These are phyloP conservation scores for Nothophaeocryptopus gaeumannii DNA, from an alignment of 2,329 filamentous ascomycete species.

Conservation along the genomic window DNA sequence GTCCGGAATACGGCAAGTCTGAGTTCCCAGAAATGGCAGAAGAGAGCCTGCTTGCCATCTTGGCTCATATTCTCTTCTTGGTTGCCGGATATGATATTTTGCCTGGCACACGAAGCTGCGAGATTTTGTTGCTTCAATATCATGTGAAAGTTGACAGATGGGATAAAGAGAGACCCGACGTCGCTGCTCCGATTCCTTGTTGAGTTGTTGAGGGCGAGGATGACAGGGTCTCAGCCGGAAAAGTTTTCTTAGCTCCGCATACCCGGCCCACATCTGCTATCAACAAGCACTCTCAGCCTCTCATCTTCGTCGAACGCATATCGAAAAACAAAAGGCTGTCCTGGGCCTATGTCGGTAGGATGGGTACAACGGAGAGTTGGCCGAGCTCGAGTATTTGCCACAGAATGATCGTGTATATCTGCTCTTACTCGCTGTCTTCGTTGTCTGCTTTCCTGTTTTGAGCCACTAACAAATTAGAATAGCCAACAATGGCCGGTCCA, in stretches of 20 bases:
- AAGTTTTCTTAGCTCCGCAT: neutral
- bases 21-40: too few species aligned
- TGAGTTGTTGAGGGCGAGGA: too few species aligned
- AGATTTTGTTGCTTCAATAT: too few species aligned
- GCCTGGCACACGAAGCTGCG: too few species aligned
- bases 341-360: neutral
- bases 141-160: too few species aligned
- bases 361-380: neutral
- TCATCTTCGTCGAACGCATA: neutral
- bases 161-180: too few species aligned
- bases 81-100: too few species aligned
- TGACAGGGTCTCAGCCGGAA: neutral
- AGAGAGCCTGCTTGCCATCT: too few species aligned
- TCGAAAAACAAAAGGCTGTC: neutral
- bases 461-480: too few species aligned
- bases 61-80: too few species aligned
- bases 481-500: neutral
- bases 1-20: too few species aligned
- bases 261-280: slow-evolving; percentile 1
- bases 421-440: neutral
- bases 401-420: neutral
- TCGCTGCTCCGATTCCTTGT: too few species aligned
- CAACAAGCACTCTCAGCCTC: neutral
- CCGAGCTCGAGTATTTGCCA: neutral
- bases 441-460: neutral